Evolutionary conservation across 441 rosid species (phyloP), one percentile per base, ranked within the genome.

Genomic region (Gossypium davidsonii): DNA sequence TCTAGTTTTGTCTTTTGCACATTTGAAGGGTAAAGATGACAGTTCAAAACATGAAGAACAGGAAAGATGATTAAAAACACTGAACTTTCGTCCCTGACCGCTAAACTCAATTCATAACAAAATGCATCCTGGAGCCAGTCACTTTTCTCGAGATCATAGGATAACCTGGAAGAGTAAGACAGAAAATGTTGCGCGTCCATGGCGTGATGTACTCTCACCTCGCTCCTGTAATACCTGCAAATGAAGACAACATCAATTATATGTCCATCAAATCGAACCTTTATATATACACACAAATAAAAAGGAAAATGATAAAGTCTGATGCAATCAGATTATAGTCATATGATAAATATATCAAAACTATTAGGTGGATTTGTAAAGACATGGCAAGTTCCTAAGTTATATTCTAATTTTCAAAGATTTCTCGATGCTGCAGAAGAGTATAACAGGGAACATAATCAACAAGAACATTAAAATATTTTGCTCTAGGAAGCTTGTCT

Each of bases 121-220:
- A 23, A 46, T 25, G 42, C 6, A 53, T 75, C 21, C 23, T 66
- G 61, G 49, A 66, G 11, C 15, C 62, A 73, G 49, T 44, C 21
- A 34, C n/a, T 68, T 68, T 69, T 31, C 10, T 60, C 18, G 9
- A 67, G 65, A 74, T 60, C 61, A 53, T 52, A 74, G 75, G 81
- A 61, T 26, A 67, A 91, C 99, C 99, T 95, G 99, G 75, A 95
- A 95, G 68, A 95, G 94, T 82, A 95, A 81, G 83, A 92, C 99
- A 28, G 98, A 95, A 83, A 95, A 92, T 72, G 99, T 89, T 73
- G 99, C 99, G 46, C 99, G 98, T 68, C 99, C 99, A 91, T 95
- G 99, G 67, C 97, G 96, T 11, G 98, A 95, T 76, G 99, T 95
- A 82, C 97, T 95, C 86, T 95, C 99, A 67, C 97, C 96, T 66